A percentile compares a stretch with the other conserved stretches of the same genome.
phyloP scores from a whole-genome alignment of 78 protist genomes.

The Emiliania huxleyi region DNA sequence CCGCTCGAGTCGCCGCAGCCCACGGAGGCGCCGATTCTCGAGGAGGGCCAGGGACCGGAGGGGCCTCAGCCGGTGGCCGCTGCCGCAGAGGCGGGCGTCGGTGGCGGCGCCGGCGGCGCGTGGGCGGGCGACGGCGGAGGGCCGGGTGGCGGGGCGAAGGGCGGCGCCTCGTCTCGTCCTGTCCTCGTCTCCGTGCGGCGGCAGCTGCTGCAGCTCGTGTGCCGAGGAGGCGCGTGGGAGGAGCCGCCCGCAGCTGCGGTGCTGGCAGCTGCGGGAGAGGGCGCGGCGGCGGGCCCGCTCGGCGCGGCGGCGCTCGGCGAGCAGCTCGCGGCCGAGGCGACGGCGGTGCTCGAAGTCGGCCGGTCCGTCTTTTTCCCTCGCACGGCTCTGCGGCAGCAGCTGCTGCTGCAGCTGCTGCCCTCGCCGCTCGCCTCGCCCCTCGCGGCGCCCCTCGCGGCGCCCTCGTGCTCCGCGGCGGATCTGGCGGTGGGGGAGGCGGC shows the following conservation, averaged over 20 bases:
- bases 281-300: neutral
- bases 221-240: neutral
- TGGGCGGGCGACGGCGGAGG: neutral
- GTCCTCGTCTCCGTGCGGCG: neutral
- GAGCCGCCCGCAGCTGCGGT: neutral
- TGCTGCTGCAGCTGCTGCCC: neutral
- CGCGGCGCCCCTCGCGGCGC: neutral
- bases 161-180: too few relatives aligned
- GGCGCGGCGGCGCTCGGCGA: too few relatives aligned
- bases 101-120: neutral
- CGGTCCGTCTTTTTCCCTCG: neutral
- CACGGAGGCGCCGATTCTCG: neutral
- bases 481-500: neutral
- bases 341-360: slow-evolving; percentile 3
- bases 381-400: neutral
- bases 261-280: too few relatives aligned
- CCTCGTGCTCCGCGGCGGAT: neutral
- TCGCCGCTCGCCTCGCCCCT: neutral
- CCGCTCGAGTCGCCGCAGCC: neutral
- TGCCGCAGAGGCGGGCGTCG: neutral
- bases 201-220: neutral
- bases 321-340: neutral
- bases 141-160: too few relatives aligned
- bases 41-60: neutral
- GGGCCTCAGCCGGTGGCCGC: neutral